A percentile compares a stretch with the other conserved stretches of the same genome.
phyloP scores from a whole-genome alignment of 2,329 filamentous ascomycete species.

The Alternaria ventricosa region DNA sequence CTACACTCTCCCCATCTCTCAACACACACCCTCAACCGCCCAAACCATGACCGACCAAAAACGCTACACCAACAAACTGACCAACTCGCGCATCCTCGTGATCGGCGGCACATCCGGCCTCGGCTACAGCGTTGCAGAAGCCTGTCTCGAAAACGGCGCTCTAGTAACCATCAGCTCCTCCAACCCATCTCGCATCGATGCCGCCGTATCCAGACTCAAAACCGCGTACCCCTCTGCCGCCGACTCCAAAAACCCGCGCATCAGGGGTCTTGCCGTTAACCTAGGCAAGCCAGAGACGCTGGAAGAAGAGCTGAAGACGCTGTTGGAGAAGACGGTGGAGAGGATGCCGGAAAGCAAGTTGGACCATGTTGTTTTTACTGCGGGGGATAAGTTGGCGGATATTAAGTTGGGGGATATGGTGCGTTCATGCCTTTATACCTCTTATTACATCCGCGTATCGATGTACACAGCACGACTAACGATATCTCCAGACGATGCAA shows the following conservation, averaged over 20 bases:
- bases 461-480: not conserved
- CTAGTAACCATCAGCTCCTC: constrained; percentile 68
- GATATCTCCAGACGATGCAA: constrained; percentile 37
- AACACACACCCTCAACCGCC: not conserved
- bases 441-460: not conserved
- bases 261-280: constrained; percentile 57
- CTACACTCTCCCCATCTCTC: not conserved
- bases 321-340: constrained; percentile 52
- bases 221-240: constrained; percentile 51
- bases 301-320: constrained; percentile 55
- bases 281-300: constrained; percentile 56
- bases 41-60: constrained; percentile 46
- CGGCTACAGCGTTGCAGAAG: constrained; percentile 67
- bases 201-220: constrained; percentile 55
- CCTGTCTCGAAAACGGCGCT: constrained; percentile 61
- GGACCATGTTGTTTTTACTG: constrained; percentile 66
- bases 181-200: constrained; percentile 56
- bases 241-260: constrained; percentile 26
- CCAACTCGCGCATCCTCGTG: constrained; percentile 60
- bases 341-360: constrained; percentile 44
- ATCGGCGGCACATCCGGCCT: constrained; percentile 70
- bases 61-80: constrained; percentile 58
- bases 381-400: constrained; percentile 56
- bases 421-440: not conserved
- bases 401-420: constrained; percentile 51